Evolutionary conservation across 768 basidiomycete genomes (phyloP).

Genomic region (Boletus rubropictus): DNA sequence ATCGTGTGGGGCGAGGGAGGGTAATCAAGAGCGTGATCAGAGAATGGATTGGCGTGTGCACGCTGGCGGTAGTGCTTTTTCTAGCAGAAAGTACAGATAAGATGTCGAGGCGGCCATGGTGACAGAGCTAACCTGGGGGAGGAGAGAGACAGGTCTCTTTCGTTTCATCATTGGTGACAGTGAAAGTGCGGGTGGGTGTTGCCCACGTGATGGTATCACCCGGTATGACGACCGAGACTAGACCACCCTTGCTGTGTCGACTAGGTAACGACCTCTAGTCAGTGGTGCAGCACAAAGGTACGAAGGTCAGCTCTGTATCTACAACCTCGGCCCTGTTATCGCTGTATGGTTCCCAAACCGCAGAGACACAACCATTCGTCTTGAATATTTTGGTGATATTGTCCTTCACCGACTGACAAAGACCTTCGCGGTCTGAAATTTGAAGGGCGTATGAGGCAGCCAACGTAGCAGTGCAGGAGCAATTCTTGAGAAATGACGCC

Average conservation of each 20-base stretch:
- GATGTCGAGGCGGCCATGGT: not conserved
- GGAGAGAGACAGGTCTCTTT: conserved; percentile 23
- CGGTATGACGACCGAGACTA: no score
- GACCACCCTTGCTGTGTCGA: no score
- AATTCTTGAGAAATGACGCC: no score
- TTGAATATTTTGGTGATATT: conserved; percentile 5
- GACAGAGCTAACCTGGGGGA: conserved; percentile 44
- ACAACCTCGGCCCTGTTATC: conserved; percentile 87
- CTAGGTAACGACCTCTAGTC: conserved; percentile 86
- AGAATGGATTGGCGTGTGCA: conserved; percentile 83
- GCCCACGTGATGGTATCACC: no score
- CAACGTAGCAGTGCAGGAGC: no score
- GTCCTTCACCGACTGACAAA: conserved; percentile 1
- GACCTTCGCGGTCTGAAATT: not conserved
- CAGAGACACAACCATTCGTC: not conserved
- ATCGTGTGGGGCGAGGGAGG: conserved; percentile 69
- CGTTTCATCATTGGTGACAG: conserved; percentile 29
- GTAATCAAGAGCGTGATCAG: conserved; percentile 84
- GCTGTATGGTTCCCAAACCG: conserved; percentile 43
- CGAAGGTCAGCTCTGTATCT: conserved; percentile 76
- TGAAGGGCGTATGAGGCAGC: no score
- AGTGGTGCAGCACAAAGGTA: conserved; percentile 88
- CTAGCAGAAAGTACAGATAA: conserved; percentile 31
- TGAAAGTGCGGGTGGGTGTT: no score
- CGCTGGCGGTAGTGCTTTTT: conserved; percentile 83